Evolutionary conservation across 352 stramenopile species (phyloP), one percentile per base, ranked within the genome.

Genomic region (Phytophthora idaei): DNA sequence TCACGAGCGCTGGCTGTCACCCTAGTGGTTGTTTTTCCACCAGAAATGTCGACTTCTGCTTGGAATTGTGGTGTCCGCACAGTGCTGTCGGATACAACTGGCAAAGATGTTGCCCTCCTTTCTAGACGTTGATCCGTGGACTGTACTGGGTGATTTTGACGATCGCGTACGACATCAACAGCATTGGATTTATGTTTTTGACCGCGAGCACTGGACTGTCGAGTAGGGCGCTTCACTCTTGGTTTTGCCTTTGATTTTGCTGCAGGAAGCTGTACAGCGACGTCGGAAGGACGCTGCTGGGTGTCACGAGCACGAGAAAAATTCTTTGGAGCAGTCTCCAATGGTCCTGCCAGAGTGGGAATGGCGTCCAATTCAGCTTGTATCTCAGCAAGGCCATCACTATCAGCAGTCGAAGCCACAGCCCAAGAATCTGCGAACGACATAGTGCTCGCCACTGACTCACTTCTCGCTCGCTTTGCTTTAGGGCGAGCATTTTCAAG

Each of bases 361-460:
- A 57, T 32, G 17, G 59, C 47, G 14, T 77, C 64, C 25, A 83
- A 39, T 48, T 80, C 75, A 66, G 64, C 64, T 70, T 83, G 71
- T 44, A 78, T 52, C 15, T 56, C 62, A 15, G 51, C 56, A 39
- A 80, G 52, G 37, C 64, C 71, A 59, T 80, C 65, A 50, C 62
- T 79, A 44, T 77, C 68, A 25, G 56, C 59, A 6, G 39, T 50
- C 17, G 61, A 76, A 65, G 52, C 71, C 12, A 52, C 48, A 34
- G 55, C 56, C 49, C 56, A 70, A 31, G 70, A 71, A 25, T 71
- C 51, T 50, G 44, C 10, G 12, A 67, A 36, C 15, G 64, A 68
- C 58, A 68, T 21, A 44, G 17, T 45, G 31, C 54, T 76, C 7
- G 53, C 31, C 12, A 57, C 42, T 11, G 53, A 72, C 2, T 61